Evolutionary conservation across 2,329 filamentous ascomycete genomes (phyloP), one percentile per base, ranked within the genome.

Genomic region (Geosmithia flava): DNA sequence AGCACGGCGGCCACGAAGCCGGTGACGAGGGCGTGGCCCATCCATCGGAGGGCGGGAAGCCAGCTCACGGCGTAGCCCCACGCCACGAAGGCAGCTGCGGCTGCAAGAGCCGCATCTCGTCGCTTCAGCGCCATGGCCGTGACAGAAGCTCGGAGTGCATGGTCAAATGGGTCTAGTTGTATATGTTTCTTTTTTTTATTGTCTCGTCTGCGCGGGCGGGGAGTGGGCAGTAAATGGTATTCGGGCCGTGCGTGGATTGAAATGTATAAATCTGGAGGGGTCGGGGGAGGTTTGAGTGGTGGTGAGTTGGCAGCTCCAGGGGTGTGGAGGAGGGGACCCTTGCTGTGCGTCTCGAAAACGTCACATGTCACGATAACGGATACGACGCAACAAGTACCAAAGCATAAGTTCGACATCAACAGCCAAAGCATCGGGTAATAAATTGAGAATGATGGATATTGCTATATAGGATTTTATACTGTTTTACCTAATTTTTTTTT

Each of bases 51-150:
- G 51, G 81, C 70, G 29, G 91, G 89, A 58, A 89, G 72, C 82
- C 85, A 94, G 69, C 85, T 82, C 55, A 87, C 83, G 51, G 84
- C 76, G 63, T 90, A 83, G 53, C 87, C 86, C 91, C 91, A 97
- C 62, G 87, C 83, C 63, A 96, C 72, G 66, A 95, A 87, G 64
- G 74, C 76, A 64, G 75, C 80, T 62, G 84, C 64, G 64, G 75
- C 76, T 63, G 81, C 80, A 66, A 85, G 65, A 63, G 80, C 74
- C 65, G 82, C 74, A 76, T 89, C 76, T 74, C 78, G 80, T 69
- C 80, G 78, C 72, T 80, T 79, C 70, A 87, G 74, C 74, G 79
- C 81, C 84, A 85, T 81, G 66, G 60, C 60, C 62, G 56, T 53
- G 56, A 55, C 57, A 54, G 55, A 56, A 48, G 53, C 54, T 53